Evolutionary conservation across 139 green algal genomes (phyloP), one percentile per base, ranked within the genome.

Genomic region (Chlamydomonas eustigma): DNA sequence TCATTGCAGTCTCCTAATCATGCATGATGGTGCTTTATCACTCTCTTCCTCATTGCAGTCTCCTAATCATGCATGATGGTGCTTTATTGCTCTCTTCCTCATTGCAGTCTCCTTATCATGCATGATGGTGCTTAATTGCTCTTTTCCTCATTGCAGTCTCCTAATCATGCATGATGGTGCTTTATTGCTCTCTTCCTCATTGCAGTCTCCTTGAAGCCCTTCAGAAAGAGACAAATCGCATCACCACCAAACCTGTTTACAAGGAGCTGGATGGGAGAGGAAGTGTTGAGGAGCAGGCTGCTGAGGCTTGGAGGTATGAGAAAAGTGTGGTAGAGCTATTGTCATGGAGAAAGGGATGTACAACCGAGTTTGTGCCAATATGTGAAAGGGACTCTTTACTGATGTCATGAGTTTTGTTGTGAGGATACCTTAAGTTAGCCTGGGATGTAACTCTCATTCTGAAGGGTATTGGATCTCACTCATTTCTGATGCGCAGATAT

Each of bases 141-240:
- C 44, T 18, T 18, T 18, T 58, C 44, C 44, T 58, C 8, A 92
- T 86, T 74, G 84, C 90, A 22, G 35, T 4, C 83, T 97, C 74
- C 91, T 91, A n/a, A n/a, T n/a, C n/a, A n/a, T n/a, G n/a, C n/a
- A n/a, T n/a, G n/a, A n/a, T n/a, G n/a, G n/a, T n/a, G n/a, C n/a
- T n/a, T n/a, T 4, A 63, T 58, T 58, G 44, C 18, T 12, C 44
- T 18, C 44, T 18, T 58, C 44, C 44, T 58, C 8, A 92, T 86
- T 74, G 84, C 90, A 22, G 35, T 4, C 83, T 97, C 74, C 91
- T 91, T 0, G 83, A 88, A 63, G 96, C 83, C 74, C 86, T 82
- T 39, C 77, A 82, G 44, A 34, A 37, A 3, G 69, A 76, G 37
- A 76, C 69, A 4, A 76, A 76, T 38, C 36, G 69, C 3, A 38